Percentiles rank a stretch among this genome's conserved stretches.
phyloP scores from a whole-genome alignment of 176 grass and related monocot genomes.

The Oryza nivara region DNA sequence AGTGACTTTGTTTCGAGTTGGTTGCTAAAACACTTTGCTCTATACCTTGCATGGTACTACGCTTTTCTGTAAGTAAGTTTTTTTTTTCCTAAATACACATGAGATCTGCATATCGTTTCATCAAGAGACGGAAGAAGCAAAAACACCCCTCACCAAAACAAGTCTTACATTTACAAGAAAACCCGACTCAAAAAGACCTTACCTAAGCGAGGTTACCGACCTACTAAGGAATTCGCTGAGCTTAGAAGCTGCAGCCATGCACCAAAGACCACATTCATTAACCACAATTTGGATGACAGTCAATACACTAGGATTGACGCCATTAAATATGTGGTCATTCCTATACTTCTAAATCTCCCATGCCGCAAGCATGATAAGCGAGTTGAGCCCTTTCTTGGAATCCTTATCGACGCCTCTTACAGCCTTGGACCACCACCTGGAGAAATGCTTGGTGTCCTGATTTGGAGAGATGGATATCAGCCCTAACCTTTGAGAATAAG shows the following conservation, averaged over 20 bases:
- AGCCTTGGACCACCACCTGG: background rate
- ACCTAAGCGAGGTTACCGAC: no score
- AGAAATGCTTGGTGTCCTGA: background rate
- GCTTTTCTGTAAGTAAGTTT: no score
- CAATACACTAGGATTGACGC: background rate
- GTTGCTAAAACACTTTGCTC: background rate
- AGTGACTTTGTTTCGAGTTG: background rate
- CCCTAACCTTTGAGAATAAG: background rate
- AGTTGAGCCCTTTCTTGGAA: background rate
- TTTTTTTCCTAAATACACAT: no score
- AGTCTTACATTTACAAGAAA: no score
- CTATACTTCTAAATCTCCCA: background rate
- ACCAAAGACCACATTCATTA: background rate
- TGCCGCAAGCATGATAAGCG: background rate
- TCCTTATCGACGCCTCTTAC: background rate
- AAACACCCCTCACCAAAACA: no score
- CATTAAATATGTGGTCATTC: background rate
- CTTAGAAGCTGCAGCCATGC: background rate
- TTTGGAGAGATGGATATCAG: background rate
- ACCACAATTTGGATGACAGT: background rate
- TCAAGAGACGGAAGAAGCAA: no score
- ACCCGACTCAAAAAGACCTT: no score
- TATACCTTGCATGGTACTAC: background rate
- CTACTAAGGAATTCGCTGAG: background rate
- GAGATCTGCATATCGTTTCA: no score